Conservation (phyloP, 2,329 filamentous ascomycete species). For the Exophiala sp. region DNA sequence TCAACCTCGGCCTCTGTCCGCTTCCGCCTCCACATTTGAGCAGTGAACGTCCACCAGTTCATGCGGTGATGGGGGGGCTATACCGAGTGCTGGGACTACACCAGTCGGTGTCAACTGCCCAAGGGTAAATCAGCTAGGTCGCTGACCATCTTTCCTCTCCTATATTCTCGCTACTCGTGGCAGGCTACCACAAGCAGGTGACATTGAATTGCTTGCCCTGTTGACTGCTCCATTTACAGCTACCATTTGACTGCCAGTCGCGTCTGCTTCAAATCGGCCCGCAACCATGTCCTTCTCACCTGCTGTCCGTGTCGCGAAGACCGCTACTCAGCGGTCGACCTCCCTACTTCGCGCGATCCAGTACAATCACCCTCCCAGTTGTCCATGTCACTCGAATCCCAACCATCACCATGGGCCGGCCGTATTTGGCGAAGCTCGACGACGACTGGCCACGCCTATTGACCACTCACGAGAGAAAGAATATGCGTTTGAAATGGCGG, state of each 20-base stretch:
- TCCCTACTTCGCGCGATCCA: conserved; percentile 79
- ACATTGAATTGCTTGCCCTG: no score
- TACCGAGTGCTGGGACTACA: background rate
- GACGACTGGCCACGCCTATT: conserved; percentile 68
- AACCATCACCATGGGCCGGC: conserved; percentile 56
- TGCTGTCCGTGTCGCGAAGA: conserved; percentile 42
- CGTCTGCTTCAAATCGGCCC: background rate
- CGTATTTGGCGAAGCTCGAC: conserved; percentile 50
- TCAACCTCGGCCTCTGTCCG: conserved; percentile 5
- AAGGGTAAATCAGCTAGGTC: no score
- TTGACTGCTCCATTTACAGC: background rate
- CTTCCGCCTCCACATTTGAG: conserved; percentile 5
- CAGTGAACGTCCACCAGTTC: no score
- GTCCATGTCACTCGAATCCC: conserved; percentile 89
- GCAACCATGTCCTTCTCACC: conserved; percentile 34
- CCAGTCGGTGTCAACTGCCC: no score
- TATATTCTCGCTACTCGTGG: no score
- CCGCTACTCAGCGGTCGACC: conserved; percentile 45
- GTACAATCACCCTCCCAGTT: conserved; percentile 77
- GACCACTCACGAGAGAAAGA: conserved; percentile 72
- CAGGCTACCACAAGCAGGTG: no score
- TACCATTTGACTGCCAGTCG: background rate
- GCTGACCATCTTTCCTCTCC: no score
- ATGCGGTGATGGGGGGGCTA: background rate
- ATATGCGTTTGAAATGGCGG: conserved; percentile 98